Base-by-base conservation (phyloP, 441 rosid genomes). In the Jatropha podagrica region DNA sequence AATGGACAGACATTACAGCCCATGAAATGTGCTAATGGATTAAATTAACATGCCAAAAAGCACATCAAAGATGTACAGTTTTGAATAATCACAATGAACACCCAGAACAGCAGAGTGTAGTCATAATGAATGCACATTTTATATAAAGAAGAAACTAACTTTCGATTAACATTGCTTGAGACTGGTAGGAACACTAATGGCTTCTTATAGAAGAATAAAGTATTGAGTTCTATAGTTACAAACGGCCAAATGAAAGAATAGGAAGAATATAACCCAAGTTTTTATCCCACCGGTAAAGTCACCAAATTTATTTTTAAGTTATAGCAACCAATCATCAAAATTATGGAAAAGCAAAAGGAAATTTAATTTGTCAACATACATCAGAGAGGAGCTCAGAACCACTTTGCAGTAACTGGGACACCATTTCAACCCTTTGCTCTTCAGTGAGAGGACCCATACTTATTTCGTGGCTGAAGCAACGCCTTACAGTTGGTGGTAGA, bases 381-480 rank as follows among this genome's bases (percentile, higher is more conserved):
- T 84, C 83, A 73, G 86, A 77, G 65, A 89, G 88, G 77, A 90
- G 81, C 73, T 91, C 86, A 75, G 92, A 82, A 83, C 90, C 84
- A 70, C 86, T 87, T 86, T 90, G 88, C 77, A 96, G 87, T 71
- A 88, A 86, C 83, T 81, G 94, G 74, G 91, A 80, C 82, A 93
- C 72, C 91, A 96, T 87, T 80, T 88, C 87, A 66, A 80, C 85
- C 82, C 99, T 89, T 83, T 93, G 95, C 69, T 96, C 96, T 84
- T 91, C 99, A 73, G 90, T 86, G 70, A 92, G 82, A 78, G 96
- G 86, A 71, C 87, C 90, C 95, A 95, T 90, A 64, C 87, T 86
- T 82, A 95, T 83, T 84, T 95, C 99, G 77, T 96, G 98, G 88
- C 98, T 93, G 84, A 95, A 93, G 90, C 99, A 95, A 81, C 98